phyloP scores from a whole-genome alignment of 164 flowering plant species.

The Sextonia rubra region DNA sequence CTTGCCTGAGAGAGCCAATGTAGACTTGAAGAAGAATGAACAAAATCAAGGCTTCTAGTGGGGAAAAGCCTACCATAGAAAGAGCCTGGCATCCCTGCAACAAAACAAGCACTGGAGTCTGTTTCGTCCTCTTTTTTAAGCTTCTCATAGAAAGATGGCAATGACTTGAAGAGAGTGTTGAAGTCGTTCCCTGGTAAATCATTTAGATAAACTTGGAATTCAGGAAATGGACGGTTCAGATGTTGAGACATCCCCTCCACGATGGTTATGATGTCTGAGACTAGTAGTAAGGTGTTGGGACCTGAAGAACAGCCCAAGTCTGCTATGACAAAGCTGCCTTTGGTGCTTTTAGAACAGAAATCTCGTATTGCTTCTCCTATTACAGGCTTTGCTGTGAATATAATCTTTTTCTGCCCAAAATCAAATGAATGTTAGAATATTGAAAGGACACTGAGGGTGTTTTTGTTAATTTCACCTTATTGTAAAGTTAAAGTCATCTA shows the following conservation, averaged over 20 bases:
- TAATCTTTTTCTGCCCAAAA: neutral
- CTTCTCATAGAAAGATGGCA: constrained; percentile 26
- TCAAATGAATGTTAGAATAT: neutral
- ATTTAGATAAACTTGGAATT: constrained; percentile 39
- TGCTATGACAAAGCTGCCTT: constrained; percentile 32
- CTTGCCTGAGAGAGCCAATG: constrained; percentile 54
- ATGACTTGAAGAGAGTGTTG: constrained; percentile 37
- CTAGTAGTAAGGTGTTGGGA: constrained; percentile 45
- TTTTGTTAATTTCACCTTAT: no score
- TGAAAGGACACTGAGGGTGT: no score
- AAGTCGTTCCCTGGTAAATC: constrained; percentile 58
- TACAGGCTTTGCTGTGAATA: constrained; percentile 18
- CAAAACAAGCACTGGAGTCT: constrained; percentile 27
- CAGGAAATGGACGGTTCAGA: constrained; percentile 20
- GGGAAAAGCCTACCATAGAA: constrained; percentile 60
- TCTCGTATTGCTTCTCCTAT: constrained; percentile 34
- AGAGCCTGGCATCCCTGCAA: constrained; percentile 48
- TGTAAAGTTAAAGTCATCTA: no score
- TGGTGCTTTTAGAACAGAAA: constrained; percentile 18
- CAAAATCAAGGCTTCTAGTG: constrained; percentile 34
- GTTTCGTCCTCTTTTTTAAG: constrained; percentile 15
- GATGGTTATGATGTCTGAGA: constrained; percentile 27
- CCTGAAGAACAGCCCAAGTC: constrained; percentile 79
- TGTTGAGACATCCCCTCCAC: constrained; percentile 14
- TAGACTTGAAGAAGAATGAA: constrained; percentile 58